A percentile compares a stretch with the other conserved stretches of the same genome.
These are phyloP conservation scores for Tuber melanosporum DNA, from an alignment of 495 filamentous ascomycete species.

Conservation along the genomic window DNA sequence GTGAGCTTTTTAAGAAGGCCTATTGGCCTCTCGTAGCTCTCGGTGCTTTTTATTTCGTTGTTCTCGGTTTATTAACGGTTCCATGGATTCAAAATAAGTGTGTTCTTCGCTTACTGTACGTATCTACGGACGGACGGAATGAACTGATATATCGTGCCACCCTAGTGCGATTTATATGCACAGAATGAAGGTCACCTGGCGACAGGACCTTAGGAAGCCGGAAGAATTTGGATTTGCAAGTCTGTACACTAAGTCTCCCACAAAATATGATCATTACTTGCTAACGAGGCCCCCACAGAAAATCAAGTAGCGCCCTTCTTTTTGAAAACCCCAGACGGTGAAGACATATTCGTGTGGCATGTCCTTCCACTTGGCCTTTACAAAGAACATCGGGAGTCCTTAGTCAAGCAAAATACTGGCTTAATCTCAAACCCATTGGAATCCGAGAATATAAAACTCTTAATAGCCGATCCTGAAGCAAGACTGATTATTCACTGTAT, in stretches of 20 bases:
- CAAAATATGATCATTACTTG: background rate
- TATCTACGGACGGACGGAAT: background rate
- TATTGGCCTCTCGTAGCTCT: conserved; percentile 53
- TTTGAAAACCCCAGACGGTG: conserved; percentile 53
- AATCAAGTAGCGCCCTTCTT: conserved; percentile 58
- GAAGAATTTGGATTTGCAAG: conserved; percentile 65
- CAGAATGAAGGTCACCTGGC: conserved; percentile 53
- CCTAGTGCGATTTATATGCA: conserved; percentile 58
- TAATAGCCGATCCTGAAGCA: conserved; percentile 52
- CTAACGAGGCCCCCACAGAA: conserved; percentile 30
- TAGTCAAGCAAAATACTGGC: conserved; percentile 47
- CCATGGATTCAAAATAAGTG: conserved; percentile 52
- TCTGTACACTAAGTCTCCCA: conserved; percentile 41
- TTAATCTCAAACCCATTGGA: conserved; percentile 46
- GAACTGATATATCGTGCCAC: conserved; percentile 15
- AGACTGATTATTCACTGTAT: conserved; percentile 55
- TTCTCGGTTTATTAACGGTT: conserved; percentile 48
- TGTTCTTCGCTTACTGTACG: conserved; percentile 9
- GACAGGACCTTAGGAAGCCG: conserved; percentile 56
- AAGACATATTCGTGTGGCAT: conserved; percentile 58
- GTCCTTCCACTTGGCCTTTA: conserved; percentile 54
- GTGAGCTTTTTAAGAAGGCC: conserved; percentile 53
- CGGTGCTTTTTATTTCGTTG: conserved; percentile 51
- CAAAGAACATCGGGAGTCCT: conserved; percentile 47
- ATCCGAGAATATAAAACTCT: conserved; percentile 51